Evolutionary conservation across 2,329 filamentous ascomycete species (phyloP), one percentile per base, ranked within the genome.

Genomic region (Monosporascus sp.): DNA sequence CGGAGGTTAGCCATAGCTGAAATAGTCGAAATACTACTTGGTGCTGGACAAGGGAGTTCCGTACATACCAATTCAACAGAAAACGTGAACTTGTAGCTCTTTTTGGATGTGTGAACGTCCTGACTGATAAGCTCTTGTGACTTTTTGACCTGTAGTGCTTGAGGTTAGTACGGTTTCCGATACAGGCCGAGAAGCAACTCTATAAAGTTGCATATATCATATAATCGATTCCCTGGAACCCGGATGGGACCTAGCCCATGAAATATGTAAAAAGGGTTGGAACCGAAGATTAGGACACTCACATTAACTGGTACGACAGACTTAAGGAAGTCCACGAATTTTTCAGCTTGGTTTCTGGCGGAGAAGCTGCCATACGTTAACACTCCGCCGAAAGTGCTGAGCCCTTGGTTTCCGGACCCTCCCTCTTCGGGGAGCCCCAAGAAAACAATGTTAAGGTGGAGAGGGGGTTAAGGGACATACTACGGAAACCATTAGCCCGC

Each of bases 11-110:
- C 43, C 14, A 17, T 8, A 17, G 25, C 7, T 24, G 15, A n/a
- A 22, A 14, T 27, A 24, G 9, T 46, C 20, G 24, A 27, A 17
- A 20, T 44, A 24, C 5, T 6, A 44, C 14, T 22, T 22, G 11
- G 25, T 2, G 20, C 11, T 44, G 4, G 24, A 14, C 11, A 31
- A 17, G 11, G 25, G 20, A 9, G 22, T 46, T 27, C 14, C 31
- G 11, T 31, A 46, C 43, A 22, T 46, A 46, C 43, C 48, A 99
- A 73, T 68, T 97, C 90, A 51, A 88, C 85, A 0, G 91, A 95
- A 72, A 85, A 97, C 46, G 89, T 87, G 74, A 97, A 97, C 71
- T 99, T 99, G 81, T 93, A 97, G 36, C 87, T 91, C 72, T 90
- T 94, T 55, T 86, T 88, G 17, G 88, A 89, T 1, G 92, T 97